Percentiles rank a stretch among this genome's conserved stretches.
Evolutionary conservation across 2,329 filamentous ascomycete genomes (phyloP).

Genomic region (Chrysoporthe cubensis): DNA sequence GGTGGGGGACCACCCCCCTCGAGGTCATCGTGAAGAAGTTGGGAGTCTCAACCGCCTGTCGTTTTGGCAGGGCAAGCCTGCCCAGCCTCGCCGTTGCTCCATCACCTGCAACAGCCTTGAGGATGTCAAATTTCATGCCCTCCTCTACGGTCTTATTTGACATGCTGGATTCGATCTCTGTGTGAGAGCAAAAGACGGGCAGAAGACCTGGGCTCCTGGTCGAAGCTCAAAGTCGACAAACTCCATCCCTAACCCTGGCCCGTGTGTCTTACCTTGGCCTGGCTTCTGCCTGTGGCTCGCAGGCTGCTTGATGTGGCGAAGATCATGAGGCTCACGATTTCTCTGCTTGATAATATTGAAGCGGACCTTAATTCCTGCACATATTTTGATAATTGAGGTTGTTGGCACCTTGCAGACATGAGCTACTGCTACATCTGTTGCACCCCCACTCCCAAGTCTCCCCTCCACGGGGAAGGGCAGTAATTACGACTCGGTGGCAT

Average conservation of each 20-base stretch:
- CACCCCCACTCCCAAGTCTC: not conserved
- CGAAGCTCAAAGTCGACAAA: not conserved
- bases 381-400: not conserved
- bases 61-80: constrained; percentile 62
- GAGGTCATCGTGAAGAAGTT: constrained; percentile 81
- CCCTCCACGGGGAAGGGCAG: not conserved
- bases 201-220: not conserved
- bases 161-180: constrained; percentile 27
- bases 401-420: not conserved
- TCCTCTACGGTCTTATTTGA: constrained; percentile 16
- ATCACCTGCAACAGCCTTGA: constrained; percentile 45
- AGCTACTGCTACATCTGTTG: not conserved
- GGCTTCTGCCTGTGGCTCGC: not conserved
- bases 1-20: constrained; percentile 81
- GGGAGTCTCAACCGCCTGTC: constrained; percentile 77
- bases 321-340: not conserved
- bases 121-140: constrained; percentile 51
- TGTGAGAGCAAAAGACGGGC: not conserved
- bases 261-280: too few species aligned
- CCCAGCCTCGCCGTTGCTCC: constrained; percentile 66
- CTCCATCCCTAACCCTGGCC: not conserved
- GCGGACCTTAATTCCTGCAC: too few species aligned
- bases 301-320: not conserved
- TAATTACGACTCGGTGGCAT: not conserved
- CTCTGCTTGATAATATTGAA: not conserved